Base-by-base conservation (phyloP, 495 filamentous ascomycete genomes). In the Parathielavia hyrcaniae region DNA sequence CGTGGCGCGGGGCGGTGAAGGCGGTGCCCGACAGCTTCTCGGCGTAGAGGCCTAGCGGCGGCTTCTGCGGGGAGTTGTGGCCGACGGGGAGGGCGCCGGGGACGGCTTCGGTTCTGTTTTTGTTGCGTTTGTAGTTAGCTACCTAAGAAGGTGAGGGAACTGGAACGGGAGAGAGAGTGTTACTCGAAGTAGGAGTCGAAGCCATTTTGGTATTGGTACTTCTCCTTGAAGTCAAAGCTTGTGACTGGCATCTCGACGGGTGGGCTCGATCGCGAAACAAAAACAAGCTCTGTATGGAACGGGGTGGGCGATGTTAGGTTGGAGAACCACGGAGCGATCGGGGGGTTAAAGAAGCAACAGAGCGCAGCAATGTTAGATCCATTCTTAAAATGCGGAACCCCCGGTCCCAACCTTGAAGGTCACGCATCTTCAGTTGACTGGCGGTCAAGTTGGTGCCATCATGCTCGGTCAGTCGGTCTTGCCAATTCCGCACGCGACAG, bases 1-100 rank as follows among this genome's bases (percentile, higher is more conserved):
- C 88, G 71, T 86, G 81, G 17, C 91, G 82, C 0, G 91, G 91
- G 7, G 91, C 89, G 26, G 91, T 97, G 69, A 97, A 97, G 39
- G 91, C 86, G 8, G 91, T 95, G 16, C 91, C 91, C 1, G 91
- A 96, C 30, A 97, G 82, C 79, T 96, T 96, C 71, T 97, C 91
- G 48, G 89, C 81, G 69, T 96, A 97, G 40, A 97, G 81, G 1
- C 91, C 91, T 50, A 86, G 83, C 0, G 89, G 80, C 3, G 85
- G 87, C 63, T 93, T 91, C 67, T 96, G 91, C 1, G 91, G 91
- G 10, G 88, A 92, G 76, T 96, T 96, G 14, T 86, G 82, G 49
- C 80, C 91, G 53, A 78, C 62, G 30, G 80, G 80, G 9, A 81
- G 73, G 35, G 79, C 75, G 47, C 71, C 71, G 8, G 61, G 64